Conservation (phyloP, 257 asterid genomes). For the Forsythia viridissima region DNA sequence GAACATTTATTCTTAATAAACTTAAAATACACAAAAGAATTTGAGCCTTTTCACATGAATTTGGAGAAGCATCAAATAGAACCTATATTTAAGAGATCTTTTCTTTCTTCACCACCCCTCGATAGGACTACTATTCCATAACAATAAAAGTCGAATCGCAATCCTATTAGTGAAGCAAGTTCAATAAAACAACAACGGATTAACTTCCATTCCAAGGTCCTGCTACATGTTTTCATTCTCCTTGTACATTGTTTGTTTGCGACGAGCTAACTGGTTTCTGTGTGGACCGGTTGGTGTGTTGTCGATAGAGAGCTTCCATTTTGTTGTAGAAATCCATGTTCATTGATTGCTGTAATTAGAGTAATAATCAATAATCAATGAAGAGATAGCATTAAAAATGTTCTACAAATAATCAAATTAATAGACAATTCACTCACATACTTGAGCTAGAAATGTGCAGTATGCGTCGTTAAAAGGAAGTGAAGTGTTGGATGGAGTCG, state of each 20-base stretch:
- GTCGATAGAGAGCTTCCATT: slow-evolving; percentile 59
- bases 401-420: background rate
- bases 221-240: slow-evolving; percentile 18
- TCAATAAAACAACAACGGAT: background rate
- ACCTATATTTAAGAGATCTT: no score
- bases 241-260: slow-evolving; percentile 35
- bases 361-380: background rate
- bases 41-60: no score
- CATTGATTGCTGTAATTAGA: slow-evolving; percentile 48
- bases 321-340: slow-evolving; percentile 66
- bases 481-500: slow-evolving; percentile 6
- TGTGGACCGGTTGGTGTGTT: slow-evolving; percentile 38
- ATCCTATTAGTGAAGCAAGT: background rate
- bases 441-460: slow-evolving; percentile 54
- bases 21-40: no score
- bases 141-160: background rate
- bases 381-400: background rate
- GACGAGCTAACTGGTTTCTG: slow-evolving; percentile 29
- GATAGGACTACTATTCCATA: background rate
- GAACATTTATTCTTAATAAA: no score
- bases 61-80: no score
- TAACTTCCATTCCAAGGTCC: background rate
- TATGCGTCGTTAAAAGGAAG: slow-evolving; percentile 43
- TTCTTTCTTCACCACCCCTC: background rate
- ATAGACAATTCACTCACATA: slow-evolving; percentile 24